Conservation (phyloP, 2,329 filamentous ascomycete genomes). For the Fusarium udum region DNA sequence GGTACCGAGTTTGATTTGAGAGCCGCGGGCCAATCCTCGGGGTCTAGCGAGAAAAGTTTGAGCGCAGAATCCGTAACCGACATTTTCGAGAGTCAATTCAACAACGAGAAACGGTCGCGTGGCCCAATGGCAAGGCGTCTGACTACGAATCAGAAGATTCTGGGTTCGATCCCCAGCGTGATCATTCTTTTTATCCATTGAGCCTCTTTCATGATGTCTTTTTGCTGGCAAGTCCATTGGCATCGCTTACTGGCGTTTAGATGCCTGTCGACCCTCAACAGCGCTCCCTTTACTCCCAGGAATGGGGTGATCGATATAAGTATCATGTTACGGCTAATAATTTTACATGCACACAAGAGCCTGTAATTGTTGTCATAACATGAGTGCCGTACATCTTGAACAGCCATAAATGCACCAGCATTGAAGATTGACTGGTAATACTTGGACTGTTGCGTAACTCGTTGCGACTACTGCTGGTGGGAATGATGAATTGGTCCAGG, state of each 20-base stretch:
- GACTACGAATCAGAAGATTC: slow-evolving; percentile 45
- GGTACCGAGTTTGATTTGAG: neutral
- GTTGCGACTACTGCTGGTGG: neutral
- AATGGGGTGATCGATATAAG: neutral
- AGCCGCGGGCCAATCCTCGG: neutral
- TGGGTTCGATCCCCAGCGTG: slow-evolving; percentile 44
- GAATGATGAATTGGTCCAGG: neutral
- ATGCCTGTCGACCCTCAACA: neutral
- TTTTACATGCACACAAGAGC: no score
- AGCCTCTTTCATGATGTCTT: neutral
- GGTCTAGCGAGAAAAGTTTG: neutral
- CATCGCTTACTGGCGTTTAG: neutral
- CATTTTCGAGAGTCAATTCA: neutral
- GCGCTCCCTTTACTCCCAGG: neutral
- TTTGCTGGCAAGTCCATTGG: neutral
- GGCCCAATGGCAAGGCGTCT: slow-evolving; percentile 43
- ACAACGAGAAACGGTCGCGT: slow-evolving; percentile 20
- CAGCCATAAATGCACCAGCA: neutral
- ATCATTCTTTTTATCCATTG: slow-evolving; percentile 12
- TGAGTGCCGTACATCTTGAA: neutral
- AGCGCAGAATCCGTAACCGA: neutral
- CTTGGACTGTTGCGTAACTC: neutral
- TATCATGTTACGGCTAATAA: accelerated
- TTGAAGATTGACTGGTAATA: neutral
- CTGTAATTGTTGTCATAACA: neutral